Evolutionary conservation across 2,329 filamentous ascomycete genomes (phyloP).

Genomic region (Nannizziopsis arthrosporioides): DNA sequence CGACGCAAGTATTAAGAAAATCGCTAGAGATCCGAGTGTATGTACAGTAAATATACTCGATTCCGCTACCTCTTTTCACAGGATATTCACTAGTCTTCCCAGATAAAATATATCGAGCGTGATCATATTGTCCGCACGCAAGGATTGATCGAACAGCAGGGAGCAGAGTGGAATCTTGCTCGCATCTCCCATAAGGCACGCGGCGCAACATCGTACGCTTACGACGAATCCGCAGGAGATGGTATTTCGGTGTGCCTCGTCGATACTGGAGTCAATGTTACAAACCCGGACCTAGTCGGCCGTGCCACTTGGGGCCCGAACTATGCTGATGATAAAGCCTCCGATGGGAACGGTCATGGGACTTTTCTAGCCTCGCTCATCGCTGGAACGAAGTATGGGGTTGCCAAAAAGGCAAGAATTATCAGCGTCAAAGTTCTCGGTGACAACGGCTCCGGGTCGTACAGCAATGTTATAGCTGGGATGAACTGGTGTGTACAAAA

Average conservation of each 20-base stretch:
- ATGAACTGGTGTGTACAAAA: conserved; percentile 33
- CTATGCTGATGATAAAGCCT: conserved; percentile 16
- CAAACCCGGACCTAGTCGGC: conserved; percentile 26
- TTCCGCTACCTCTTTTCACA: not conserved
- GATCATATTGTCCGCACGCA: conserved; percentile 7
- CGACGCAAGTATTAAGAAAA: conserved; percentile 6
- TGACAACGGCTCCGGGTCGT: conserved; percentile 35
- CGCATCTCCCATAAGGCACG: conserved; percentile 24
- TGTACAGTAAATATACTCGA: not conserved
- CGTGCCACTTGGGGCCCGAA: conserved; percentile 28
- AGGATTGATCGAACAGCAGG: conserved; percentile 15
- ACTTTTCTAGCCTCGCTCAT: conserved; percentile 31
- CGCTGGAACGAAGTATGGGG: conserved; percentile 25
- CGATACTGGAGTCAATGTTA: conserved; percentile 28
- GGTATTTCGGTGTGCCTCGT: conserved; percentile 29
- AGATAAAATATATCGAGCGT: conserved; percentile 15
- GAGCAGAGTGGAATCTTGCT: conserved; percentile 25
- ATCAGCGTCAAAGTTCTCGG: conserved; percentile 42
- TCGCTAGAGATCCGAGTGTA: conserved; percentile 6
- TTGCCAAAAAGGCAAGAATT: conserved; percentile 29
- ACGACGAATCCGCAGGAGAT: conserved; percentile 27
- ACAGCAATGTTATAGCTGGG: conserved; percentile 38
- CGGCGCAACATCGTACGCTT: conserved; percentile 22
- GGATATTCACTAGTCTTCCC: not conserved
- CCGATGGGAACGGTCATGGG: conserved; percentile 26